These are phyloP conservation scores for Talaromyces pinophilus DNA, from an alignment of 2,329 filamentous ascomycete genomes.

Conservation along the genomic window DNA sequence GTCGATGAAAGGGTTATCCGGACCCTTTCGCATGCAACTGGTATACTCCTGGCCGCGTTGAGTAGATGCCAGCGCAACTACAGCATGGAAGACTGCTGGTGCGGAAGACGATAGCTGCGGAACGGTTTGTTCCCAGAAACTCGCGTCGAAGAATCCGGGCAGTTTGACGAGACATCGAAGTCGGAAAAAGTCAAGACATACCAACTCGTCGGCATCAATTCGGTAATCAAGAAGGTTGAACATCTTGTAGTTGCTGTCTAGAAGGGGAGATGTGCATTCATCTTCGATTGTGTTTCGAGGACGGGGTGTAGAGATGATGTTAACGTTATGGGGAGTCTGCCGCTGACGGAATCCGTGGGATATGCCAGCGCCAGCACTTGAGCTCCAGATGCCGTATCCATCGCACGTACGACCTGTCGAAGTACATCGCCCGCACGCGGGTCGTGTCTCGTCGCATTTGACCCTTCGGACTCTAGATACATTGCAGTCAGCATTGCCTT, in stretches of 20 bases:
- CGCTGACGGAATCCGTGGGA: not conserved
- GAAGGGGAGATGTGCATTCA: not conserved
- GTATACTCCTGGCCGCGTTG: conserved; percentile 21
- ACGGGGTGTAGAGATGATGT: not conserved
- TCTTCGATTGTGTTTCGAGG: not conserved
- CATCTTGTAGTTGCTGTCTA: not conserved
- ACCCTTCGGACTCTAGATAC: conserved; percentile 5
- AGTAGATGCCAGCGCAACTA: conserved; percentile 17
- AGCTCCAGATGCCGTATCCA: conserved; percentile 15
- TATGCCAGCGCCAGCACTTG: not conserved
- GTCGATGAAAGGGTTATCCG: conserved; percentile 9
- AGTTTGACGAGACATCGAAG: conserved; percentile 16
- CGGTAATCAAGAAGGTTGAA: not conserved
- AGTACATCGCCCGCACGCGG: conserved; percentile 15
- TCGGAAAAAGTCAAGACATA: conserved; percentile 19
- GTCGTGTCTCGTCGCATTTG: conserved; percentile 21
- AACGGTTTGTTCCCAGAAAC: conserved; percentile 9
- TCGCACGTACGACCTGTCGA: conserved; percentile 19
- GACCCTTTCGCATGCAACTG: conserved; percentile 13
- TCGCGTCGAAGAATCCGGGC: conserved; percentile 10
- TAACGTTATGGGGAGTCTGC: not conserved
- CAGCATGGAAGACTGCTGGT: conserved; percentile 9
- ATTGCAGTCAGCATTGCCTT: not conserved
- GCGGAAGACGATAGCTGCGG: not conserved
- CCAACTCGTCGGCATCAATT: conserved; percentile 7